Conservation (phyloP, 768 basidiomycete species). For the Tricholoma furcatifolium region DNA sequence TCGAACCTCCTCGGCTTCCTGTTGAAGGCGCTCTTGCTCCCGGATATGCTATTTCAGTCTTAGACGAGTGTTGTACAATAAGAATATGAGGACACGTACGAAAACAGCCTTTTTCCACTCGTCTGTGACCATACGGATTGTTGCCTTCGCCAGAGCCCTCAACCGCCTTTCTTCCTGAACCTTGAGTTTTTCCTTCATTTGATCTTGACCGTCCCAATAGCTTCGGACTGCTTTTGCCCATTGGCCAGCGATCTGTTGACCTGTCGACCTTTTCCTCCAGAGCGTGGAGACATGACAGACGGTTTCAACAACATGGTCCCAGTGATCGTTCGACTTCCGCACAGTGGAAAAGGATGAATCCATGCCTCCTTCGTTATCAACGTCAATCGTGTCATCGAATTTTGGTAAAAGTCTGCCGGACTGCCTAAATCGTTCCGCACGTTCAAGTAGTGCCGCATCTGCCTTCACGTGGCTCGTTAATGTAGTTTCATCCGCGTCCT, state of each 20-base stretch:
- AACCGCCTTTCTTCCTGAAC: constrained; percentile 66
- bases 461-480: constrained; percentile 20
- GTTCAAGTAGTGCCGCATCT: constrained; percentile 35
- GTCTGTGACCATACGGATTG: constrained; percentile 63
- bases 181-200: constrained; percentile 57
- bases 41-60: constrained; percentile 58
- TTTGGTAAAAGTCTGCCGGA: constrained; percentile 40
- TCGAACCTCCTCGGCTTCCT: constrained; percentile 75
- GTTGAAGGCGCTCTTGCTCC: constrained; percentile 58
- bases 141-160: constrained; percentile 66
- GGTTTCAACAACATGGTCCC: constrained; percentile 59
- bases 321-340: constrained; percentile 43
- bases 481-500: constrained; percentile 40
- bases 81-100: constrained; percentile 42
- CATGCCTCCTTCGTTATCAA: constrained; percentile 20
- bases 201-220: constrained; percentile 73
- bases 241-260: constrained; percentile 43
- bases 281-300: constrained; percentile 29
- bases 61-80: neutral
- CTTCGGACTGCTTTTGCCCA: constrained; percentile 65
- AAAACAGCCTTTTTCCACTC: constrained; percentile 91
- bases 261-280: constrained; percentile 29
- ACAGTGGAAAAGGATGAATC: constrained; percentile 26
- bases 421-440: constrained; percentile 30
- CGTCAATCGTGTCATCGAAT: constrained; percentile 32